Conservation (phyloP, 2,329 filamentous ascomycete species). For the Coniochaeta sp. region DNA sequence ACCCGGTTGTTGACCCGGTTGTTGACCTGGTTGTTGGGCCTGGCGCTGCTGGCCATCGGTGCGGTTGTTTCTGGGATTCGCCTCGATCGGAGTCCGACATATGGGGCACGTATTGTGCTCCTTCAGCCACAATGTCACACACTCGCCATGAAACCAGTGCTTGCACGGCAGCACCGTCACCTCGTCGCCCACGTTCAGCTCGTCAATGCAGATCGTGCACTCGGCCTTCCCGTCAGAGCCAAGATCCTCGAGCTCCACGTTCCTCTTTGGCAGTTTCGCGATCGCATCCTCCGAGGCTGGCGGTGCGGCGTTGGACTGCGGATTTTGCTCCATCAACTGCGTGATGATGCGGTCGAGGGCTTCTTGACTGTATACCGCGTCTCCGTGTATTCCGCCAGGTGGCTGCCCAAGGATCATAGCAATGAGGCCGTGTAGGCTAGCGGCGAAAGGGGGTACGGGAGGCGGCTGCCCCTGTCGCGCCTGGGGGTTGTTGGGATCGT, state of each 20-base stretch:
- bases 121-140: slow-evolving; percentile 74
- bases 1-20: neutral
- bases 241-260: slow-evolving; percentile 63
- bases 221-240: slow-evolving; percentile 62
- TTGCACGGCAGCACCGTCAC: slow-evolving; percentile 76
- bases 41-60: slow-evolving; percentile 6
- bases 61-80: slow-evolving; percentile 3
- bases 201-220: slow-evolving; percentile 93
- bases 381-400: slow-evolving; percentile 52
- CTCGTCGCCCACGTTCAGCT: slow-evolving; percentile 64
- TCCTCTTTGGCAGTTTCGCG: slow-evolving; percentile 61
- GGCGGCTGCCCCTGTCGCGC: slow-evolving; percentile 15
- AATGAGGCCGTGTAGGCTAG: slow-evolving; percentile 45
- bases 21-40: slow-evolving; percentile 5
- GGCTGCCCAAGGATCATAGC: slow-evolving; percentile 40
- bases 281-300: slow-evolving; percentile 75
- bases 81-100: slow-evolving; percentile 55
- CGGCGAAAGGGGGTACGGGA: slow-evolving; percentile 17
- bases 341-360: slow-evolving; percentile 84
- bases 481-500: slow-evolving; percentile 12
- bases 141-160: slow-evolving; percentile 88
- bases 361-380: slow-evolving; percentile 86
- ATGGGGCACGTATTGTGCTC: slow-evolving; percentile 92
- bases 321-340: slow-evolving; percentile 75
- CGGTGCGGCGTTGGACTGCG: slow-evolving; percentile 66